Evolutionary conservation across 139 green algal genomes (phyloP), one percentile per base, ranked within the genome.

Genomic region (Chlamydomonas incerta): DNA sequence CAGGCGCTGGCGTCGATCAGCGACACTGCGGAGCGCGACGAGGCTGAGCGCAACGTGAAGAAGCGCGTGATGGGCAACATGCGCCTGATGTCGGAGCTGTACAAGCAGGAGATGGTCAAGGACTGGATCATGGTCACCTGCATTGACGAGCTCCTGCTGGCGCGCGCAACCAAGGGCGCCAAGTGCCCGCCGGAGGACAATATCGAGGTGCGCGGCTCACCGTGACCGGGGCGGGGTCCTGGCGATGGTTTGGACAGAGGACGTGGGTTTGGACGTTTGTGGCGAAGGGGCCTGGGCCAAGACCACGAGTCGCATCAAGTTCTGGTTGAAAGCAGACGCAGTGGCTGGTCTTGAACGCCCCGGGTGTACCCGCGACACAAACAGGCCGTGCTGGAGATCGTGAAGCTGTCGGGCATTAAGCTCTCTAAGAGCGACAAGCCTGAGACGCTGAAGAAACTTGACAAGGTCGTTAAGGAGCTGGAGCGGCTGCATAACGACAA

Each of bases 81-180:
- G 89, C 93, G 96, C 24, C 95, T 99, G 47, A 99, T 99, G 72
- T 94, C 95, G 65, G 95, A 99, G 94, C 94, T 99, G 74, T 99
- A 97, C 95, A 97, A 98, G 91, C 89, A 91, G 55, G 94, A 87
- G 46, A 87, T 81, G 84, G 93, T 99, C 14, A 93, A 93, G 57
- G 96, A 99, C 91, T 95, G 93, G 88, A 99, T 99, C 87, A 96
- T 99, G 87, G 93, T 97, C 37, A 92, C 94, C 50, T 99, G 98
- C 92, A 90, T 99, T 26, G 74, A 92, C 55, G 92, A 97, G 83
- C 91, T 98, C 82, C 92, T 98, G 63, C 83, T 89, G 31, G 74
- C 91, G 17, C 77, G 80, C 26, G 34, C 80, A 31, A 72, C 79
- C 20, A 91, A 93, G 74, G n/a, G 63, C n/a, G 75, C 74, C 31